Evolutionary conservation across 768 basidiomycete genomes (phyloP), one percentile per base, ranked within the genome.

Genomic region (Boletus patriciae): DNA sequence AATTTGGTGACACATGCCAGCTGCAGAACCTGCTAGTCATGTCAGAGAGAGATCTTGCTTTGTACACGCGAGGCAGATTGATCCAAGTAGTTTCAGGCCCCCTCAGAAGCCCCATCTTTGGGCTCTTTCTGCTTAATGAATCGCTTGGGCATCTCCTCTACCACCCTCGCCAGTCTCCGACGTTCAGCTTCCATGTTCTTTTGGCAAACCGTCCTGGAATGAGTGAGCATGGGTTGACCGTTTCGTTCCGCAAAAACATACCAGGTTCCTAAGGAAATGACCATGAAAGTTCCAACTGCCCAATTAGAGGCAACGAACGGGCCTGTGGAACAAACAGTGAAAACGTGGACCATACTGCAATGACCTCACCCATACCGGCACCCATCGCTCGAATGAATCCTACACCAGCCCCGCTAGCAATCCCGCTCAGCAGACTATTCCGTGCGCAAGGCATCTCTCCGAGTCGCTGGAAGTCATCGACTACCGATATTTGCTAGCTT

Each of bases 361-460:
- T 23, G 46, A 40, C 54, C 6, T 49, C 13, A 38, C 40, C 77
- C 85, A 54, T 69, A 90, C 90, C 76, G 12, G 83, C 73, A 64
- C 80, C 80, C 63, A 91, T 71, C 3, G 83, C 86, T 53, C 90
- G 81, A 52, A 92, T 82, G 52, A 88, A 76, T 19, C 91, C 92
- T 52, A 93, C 81, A 2, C 89, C 91, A 1, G 78, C 79, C 15
- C 91, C 91, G 55, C 87, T 84, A n/a, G 84, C 87, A 62, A 93
- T 92, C 15, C 91, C 91, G 50, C 80, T 82, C 61, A 93, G 73
- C 37, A 93, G 73, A 66, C 87, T 87, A 57, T 82, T 87, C 37
- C 92, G 79, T 46, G 86, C 88, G 66, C 91, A 93, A 3, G 90
- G 91, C 12, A 91, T 78, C 62, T 90, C 83, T 49, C 79, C 78